phyloP scores from a whole-genome alignment of 1,139 yeast species.

The Lodderomyces metapsilosis region DNA sequence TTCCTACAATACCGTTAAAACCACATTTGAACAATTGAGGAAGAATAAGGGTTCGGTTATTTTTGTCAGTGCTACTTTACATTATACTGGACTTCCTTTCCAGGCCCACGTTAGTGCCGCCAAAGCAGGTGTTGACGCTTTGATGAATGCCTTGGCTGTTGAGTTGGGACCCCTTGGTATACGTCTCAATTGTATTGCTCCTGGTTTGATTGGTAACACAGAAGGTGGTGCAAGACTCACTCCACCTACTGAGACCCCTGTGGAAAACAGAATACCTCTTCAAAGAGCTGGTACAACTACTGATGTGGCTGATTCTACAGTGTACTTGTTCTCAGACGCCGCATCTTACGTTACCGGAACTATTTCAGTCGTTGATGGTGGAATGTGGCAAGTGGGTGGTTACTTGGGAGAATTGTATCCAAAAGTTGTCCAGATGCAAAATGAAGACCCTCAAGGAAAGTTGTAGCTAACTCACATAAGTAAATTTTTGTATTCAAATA shows the following conservation, averaged over 20 bases:
- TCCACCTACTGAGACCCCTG: constrained; percentile 34
- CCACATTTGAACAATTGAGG: constrained; percentile 65
- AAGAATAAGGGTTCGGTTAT: constrained; percentile 69
- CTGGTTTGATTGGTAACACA: constrained; percentile 82
- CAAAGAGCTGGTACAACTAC: constrained; percentile 71
- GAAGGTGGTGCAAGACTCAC: constrained; percentile 73
- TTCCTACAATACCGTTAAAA: constrained; percentile 85
- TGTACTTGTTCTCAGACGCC: constrained; percentile 79
- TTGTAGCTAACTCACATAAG: constrained; percentile 11
- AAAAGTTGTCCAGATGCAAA: constrained; percentile 25
- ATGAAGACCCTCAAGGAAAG: constrained; percentile 20
- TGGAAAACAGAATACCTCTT: constrained; percentile 59
- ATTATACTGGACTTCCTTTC: constrained; percentile 86
- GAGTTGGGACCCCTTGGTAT: constrained; percentile 91
- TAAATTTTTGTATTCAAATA: not conserved
- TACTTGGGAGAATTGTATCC: constrained; percentile 37
- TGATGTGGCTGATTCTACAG: constrained; percentile 90
- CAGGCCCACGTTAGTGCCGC: constrained; percentile 94
- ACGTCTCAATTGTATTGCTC: constrained; percentile 82
- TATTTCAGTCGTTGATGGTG: constrained; percentile 85
- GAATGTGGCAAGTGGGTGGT: constrained; percentile 76
- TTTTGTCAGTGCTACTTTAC: constrained; percentile 91
- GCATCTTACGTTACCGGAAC: constrained; percentile 78
- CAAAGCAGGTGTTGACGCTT: constrained; percentile 91
- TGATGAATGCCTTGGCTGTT: constrained; percentile 80